Evolutionary conservation across 2,329 filamentous ascomycete genomes (phyloP).

Genomic region (Aureobasidium leucospermi): DNA sequence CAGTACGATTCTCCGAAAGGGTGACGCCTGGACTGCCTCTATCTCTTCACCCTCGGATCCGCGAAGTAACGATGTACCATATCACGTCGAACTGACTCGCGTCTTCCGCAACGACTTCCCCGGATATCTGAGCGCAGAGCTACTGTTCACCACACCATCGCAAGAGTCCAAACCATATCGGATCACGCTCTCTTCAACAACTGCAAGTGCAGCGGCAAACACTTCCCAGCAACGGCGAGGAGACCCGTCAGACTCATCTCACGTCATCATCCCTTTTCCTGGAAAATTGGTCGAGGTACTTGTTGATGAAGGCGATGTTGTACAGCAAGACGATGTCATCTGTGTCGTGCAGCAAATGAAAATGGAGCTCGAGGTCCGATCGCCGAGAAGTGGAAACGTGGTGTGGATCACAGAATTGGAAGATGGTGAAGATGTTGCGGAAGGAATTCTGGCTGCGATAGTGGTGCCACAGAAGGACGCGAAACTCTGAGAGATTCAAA

Average conservation of each 20-base stretch:
- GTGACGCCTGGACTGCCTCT: constrained; percentile 51
- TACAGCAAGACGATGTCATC: constrained; percentile 46
- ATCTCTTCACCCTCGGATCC: constrained; percentile 26
- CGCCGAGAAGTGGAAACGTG: constrained; percentile 40
- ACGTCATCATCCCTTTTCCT: constrained; percentile 50
- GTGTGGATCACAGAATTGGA: constrained; percentile 47
- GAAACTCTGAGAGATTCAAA: no score
- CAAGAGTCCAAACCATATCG: constrained; percentile 30
- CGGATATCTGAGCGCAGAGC: constrained; percentile 45
- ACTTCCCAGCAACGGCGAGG: constrained; percentile 41
- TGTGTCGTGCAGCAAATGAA: constrained; percentile 60
- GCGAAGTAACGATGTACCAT: constrained; percentile 19
- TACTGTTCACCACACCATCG: constrained; percentile 39
- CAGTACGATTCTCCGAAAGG: constrained; percentile 44
- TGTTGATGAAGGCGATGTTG: constrained; percentile 45
- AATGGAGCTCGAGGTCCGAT: constrained; percentile 59
- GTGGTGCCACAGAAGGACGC: neutral
- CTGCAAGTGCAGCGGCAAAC: constrained; percentile 32
- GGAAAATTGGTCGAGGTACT: constrained; percentile 54
- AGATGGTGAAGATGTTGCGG: constrained; percentile 45
- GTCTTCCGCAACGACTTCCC: constrained; percentile 57
- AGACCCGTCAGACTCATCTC: constrained; percentile 41
- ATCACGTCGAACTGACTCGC: constrained; percentile 48
- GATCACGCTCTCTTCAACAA: constrained; percentile 35
- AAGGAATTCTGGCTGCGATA: neutral